Base-by-base conservation (phyloP, 2,329 filamentous ascomycete genomes). In the Cladosporium sphaerospermum region DNA sequence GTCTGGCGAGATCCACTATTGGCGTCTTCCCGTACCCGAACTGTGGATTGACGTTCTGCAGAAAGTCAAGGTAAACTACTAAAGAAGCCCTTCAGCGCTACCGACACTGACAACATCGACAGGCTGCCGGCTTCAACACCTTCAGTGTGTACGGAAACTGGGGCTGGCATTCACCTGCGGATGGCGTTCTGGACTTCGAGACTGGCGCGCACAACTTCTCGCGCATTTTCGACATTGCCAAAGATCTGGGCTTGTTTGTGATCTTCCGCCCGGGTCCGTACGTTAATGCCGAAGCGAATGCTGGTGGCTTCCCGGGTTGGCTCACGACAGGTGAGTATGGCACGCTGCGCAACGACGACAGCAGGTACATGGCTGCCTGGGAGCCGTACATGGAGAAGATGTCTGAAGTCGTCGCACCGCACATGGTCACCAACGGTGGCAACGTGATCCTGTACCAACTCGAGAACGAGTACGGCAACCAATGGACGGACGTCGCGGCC, bases 301-400 rank as follows among this genome's bases (percentile, higher is more conserved):
- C 87, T 0, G 89, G 89, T 51, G 88, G 88, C 0, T 91, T 88
- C 56, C 88, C 89, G 0, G 88, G 88, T 1, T 93, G 88, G 88
- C 66, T 91, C 10, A 82, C 87, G 64, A 76, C 85, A 10, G 71
- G 85, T 14, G 78, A 80, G 42, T 81, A 81, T 51, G 86, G 79
- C 0, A 76, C 75, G 0, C 69, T 89, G 47, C 77, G 88, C 54
- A 88, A 86, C 0, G 73, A 74, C 45, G 80, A 81, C 28, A 70
- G 77, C 0, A 80, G 77, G 4, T 92, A 80, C 59, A 69, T 89
- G 4, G 72, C 78, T 19, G 80, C 86, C 0, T 90, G 86, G 0
- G 77, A 86, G 49, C 81, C 82, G 57, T 88, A 89, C 59, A 77
- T 82, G 58, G 68, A 75, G 6, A 75, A 81, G 9, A 77, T 91